Base-by-base conservation (phyloP, 148 eudicot genomes). In the Rhododendron molle region DNA sequence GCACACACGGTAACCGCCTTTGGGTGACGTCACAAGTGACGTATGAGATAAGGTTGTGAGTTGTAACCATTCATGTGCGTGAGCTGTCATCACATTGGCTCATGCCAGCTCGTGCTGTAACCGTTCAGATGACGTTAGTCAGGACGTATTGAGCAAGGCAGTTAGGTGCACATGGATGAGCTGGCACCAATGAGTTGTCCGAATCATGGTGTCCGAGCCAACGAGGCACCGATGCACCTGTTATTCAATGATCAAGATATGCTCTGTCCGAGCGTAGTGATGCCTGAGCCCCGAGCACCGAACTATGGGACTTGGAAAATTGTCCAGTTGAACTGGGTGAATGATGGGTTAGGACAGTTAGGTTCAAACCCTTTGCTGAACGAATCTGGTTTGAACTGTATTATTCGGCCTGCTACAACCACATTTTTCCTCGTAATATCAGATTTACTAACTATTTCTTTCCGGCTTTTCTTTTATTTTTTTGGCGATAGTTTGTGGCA, bases 401-500 rank as follows among this genome's bases (percentile, higher is more conserved):
- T 16, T 16, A 16, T 54, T 54, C 7, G 1, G 60, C 21, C 21
- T 0, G 7, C 7, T 54, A 54, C 23, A 54, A 54, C 16, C 54
- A 62, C 69, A 34, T 46, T 40, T 16, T 77, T 77, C 73, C n/a
- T 38, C 43, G 58, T 8, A 36, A 36, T 2, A 36, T 8, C 44
- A 47, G 62, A 54, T 84, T 80, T 78, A 30, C 86, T 49, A 20
- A 76, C 32, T 86, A 86, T 78, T 81, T 74, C 43, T 49, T 30
- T 58, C 1, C 1, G 50, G 2, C 9, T 86, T 69, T n/a, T 83
- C 52, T 58, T 40, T 72, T 74, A 80, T 62, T 76, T 62, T 83
- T 69, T 14, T n/a, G 50, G 82, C 36, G 76, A 81, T 91, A 95
- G 98, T 78, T 86, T 95, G 88, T 95, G 96, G 98, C 96, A 95